phyloP scores from a whole-genome alignment of 805 yeast genomes.

The Metschnikowia henanensis region DNA sequence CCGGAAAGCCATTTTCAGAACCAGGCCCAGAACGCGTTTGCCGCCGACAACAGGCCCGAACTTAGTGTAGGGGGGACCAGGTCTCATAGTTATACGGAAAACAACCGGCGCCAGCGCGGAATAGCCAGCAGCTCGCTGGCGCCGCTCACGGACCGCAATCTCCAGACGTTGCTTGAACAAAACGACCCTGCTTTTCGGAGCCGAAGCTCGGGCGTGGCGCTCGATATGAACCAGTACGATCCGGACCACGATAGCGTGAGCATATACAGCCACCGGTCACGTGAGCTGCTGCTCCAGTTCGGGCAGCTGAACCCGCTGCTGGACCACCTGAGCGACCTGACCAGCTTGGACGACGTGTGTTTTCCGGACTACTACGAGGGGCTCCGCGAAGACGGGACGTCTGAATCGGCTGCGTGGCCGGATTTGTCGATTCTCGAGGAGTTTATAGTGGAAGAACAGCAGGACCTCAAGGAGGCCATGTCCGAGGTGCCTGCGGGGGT shows the following conservation, averaged over 20 bases:
- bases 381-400: conserved; percentile 22
- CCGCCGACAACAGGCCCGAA: neutral
- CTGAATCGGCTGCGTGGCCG: conserved; percentile 62
- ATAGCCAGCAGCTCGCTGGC: conserved; percentile 6
- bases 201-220: conserved; percentile 27
- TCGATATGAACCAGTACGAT: conserved; percentile 38
- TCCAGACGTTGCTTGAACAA: conserved; percentile 28
- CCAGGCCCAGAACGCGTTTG: neutral
- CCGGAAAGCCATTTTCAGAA: neutral
- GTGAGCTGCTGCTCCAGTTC: conserved; percentile 31
- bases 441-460: conserved; percentile 67
- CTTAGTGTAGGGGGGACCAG: neutral
- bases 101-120: conserved; percentile 4
- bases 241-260: conserved; percentile 11
- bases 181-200: conserved; percentile 9
- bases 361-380: conserved; percentile 66
- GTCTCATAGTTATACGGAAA: conserved; percentile 1
- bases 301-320: conserved; percentile 65
- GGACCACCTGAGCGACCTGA: conserved; percentile 58
- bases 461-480: conserved; percentile 28
- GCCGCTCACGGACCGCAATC: conserved; percentile 41
- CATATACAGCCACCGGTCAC: conserved; percentile 8
- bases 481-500: conserved; percentile 28
- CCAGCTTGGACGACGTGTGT: conserved; percentile 91
- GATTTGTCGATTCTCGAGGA: conserved; percentile 75